Evolutionary conservation across 441 rosid genomes (phyloP).

Genomic region (Raphanus hybrid): DNA sequence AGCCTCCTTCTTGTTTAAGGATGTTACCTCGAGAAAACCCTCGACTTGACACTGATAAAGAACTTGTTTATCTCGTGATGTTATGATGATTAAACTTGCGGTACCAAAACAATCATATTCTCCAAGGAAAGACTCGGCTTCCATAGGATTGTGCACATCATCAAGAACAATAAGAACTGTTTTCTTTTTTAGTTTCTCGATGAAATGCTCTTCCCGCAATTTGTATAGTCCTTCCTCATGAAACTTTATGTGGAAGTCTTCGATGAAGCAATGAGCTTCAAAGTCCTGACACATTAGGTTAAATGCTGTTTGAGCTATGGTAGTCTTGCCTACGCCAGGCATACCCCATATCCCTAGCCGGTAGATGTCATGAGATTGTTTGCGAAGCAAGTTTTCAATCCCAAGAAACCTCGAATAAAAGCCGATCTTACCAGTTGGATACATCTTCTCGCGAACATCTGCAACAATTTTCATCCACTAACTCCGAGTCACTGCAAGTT

Average conservation of each 20-base stretch:
- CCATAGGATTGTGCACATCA: constrained; percentile 25
- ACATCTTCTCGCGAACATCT: constrained; percentile 10
- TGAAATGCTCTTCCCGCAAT: neutral
- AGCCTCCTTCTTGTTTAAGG: constrained; percentile 25
- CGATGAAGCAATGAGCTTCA: constrained; percentile 2
- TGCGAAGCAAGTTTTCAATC: constrained; percentile 17
- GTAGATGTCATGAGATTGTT: constrained; percentile 11
- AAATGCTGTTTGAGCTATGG: constrained; percentile 17
- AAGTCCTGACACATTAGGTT: constrained; percentile 9
- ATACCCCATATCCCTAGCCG: constrained; percentile 48
- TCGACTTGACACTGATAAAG: constrained; percentile 1
- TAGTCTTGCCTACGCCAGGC: constrained; percentile 47
- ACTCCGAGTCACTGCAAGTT: constrained; percentile 41
- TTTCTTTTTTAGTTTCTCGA: neutral
- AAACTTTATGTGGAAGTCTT: constrained; percentile 8
- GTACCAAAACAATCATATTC: constrained; percentile 14
- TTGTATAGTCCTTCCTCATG: neutral
- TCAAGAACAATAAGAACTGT: constrained; percentile 31
- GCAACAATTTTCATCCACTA: constrained; percentile 40
- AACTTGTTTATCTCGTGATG: constrained; percentile 40
- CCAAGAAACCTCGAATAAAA: constrained; percentile 11
- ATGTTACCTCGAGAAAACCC: constrained; percentile 6
- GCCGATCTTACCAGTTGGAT: constrained; percentile 23
- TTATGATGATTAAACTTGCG: constrained; percentile 38
- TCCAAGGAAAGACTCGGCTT: constrained; percentile 26